These are phyloP conservation scores for Diaporthe citri DNA, from an alignment of 2,329 filamentous ascomycete genomes.

Conservation along the genomic window DNA sequence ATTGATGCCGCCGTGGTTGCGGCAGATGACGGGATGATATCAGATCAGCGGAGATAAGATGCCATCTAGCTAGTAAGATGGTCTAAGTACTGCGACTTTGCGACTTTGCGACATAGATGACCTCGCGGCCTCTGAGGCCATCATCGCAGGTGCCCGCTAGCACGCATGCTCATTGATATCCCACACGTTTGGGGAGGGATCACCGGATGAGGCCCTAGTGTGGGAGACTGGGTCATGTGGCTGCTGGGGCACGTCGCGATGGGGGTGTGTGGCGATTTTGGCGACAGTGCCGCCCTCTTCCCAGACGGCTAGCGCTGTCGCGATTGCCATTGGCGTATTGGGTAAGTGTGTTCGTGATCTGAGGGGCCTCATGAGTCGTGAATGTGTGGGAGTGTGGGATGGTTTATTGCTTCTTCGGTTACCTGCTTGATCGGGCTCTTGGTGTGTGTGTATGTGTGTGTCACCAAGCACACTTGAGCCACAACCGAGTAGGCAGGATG, in stretches of 20 bases:
- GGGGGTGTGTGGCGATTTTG: conserved; percentile 38
- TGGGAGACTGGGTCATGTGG: conserved; percentile 39
- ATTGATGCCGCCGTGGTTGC: conserved; percentile 26
- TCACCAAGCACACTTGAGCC: conserved; percentile 5
- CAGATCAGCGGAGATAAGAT: conserved; percentile 32
- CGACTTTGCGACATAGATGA: conserved; percentile 1
- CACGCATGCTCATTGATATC: conserved; percentile 16
- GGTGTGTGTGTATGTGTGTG: conserved; percentile 5
- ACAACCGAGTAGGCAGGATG: background rate
- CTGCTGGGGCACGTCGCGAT: conserved; percentile 28
- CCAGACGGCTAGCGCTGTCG: conserved; percentile 36
- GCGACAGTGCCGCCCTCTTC: conserved; percentile 34
- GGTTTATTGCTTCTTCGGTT: conserved; percentile 15
- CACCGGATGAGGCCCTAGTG: conserved; percentile 33
- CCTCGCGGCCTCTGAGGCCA: conserved; percentile 9
- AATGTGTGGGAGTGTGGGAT: conserved; percentile 15
- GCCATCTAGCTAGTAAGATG: background rate
- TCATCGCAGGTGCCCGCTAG: conserved; percentile 13
- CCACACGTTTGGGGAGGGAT: conserved; percentile 23
- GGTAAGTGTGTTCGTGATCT: conserved; percentile 17
- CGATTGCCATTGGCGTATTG: conserved; percentile 36
- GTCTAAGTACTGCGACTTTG: conserved; percentile 30
- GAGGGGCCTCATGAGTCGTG: conserved; percentile 11
- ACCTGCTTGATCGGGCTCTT: conserved; percentile 22
- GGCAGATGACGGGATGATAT: conserved; percentile 23